Evolutionary conservation across 202 grass and related monocot species (phyloP).

Genomic region (Setaria italica): DNA sequence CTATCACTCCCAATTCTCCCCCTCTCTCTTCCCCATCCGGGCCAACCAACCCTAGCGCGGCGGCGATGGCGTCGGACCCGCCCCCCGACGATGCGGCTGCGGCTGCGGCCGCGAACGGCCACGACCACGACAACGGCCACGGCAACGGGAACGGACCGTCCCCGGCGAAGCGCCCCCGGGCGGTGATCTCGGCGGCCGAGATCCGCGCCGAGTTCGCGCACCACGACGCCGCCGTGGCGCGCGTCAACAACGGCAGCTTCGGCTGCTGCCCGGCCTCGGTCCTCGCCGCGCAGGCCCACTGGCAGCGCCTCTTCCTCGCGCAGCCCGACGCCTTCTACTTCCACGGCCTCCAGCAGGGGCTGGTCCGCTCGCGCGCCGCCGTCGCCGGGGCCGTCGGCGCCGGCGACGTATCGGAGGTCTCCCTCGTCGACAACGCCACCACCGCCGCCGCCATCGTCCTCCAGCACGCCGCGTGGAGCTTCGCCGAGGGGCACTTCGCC

Average conservation of each 20-base stretch:
- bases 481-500: conserved; percentile 66
- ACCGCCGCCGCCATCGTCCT: conserved; percentile 90
- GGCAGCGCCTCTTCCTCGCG: conserved; percentile 74
- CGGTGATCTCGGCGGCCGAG: conserved; percentile 49
- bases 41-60: conserved; percentile 43
- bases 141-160: conserved; percentile 26
- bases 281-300: conserved; percentile 61
- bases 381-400: conserved; percentile 62
- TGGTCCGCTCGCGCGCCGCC: conserved; percentile 62
- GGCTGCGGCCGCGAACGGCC: conserved; percentile 35
- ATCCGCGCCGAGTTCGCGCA: conserved; percentile 84
- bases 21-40: conserved; percentile 39
- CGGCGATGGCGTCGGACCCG: conserved; percentile 50
- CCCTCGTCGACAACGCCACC: conserved; percentile 96
- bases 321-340: conserved; percentile 94
- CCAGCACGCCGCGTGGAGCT: conserved; percentile 86
- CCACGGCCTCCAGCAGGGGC: conserved; percentile 60
- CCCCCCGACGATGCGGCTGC: conserved; percentile 33
- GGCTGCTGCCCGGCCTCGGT: conserved; percentile 82
- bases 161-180: conserved; percentile 49
- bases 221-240: conserved; percentile 69
- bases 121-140: conserved; percentile 41
- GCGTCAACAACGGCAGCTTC: conserved; percentile 97
- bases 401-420: conserved; percentile 67
- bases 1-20: conserved; percentile 19